Percentiles rank a stretch among this genome's conserved stretches.
Evolutionary conservation across 2,329 filamentous ascomycete species (phyloP).

Genomic region (Ceratocystis albifundus): DNA sequence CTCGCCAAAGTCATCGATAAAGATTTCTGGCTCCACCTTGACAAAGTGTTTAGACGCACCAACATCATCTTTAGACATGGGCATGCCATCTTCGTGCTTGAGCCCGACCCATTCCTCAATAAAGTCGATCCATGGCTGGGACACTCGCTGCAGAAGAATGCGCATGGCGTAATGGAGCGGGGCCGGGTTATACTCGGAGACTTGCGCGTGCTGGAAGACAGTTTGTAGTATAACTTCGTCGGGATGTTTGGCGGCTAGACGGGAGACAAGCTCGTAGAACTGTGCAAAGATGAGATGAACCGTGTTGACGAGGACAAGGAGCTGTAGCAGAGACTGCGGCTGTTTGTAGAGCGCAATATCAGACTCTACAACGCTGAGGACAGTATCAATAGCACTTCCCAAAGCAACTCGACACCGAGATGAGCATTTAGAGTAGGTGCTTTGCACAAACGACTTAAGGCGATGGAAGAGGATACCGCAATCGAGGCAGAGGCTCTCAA

Average conservation of each 20-base stretch:
- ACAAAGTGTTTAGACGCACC: constrained; percentile 47
- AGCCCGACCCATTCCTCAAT: constrained; percentile 67
- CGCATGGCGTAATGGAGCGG: constrained; percentile 53
- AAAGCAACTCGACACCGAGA: constrained; percentile 42
- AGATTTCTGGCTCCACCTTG: constrained; percentile 43
- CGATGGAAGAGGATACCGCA: constrained; percentile 39
- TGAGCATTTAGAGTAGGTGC: constrained; percentile 36
- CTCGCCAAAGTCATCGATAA: constrained; percentile 48
- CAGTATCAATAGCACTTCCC: constrained; percentile 38
- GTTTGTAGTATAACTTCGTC: constrained; percentile 53
- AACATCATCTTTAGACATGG: constrained; percentile 38
- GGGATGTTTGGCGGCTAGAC: constrained; percentile 35
- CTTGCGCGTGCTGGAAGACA: constrained; percentile 50
- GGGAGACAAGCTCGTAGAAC: constrained; percentile 41
- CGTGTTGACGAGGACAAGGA: constrained; percentile 41
- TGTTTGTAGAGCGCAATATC: constrained; percentile 37
- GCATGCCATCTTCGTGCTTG: constrained; percentile 44
- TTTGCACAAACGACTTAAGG: constrained; percentile 38
- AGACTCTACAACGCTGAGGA: constrained; percentile 40
- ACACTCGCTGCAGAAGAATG: constrained; percentile 53
- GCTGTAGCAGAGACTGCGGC: constrained; percentile 41
- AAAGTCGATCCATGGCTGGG: constrained; percentile 54
- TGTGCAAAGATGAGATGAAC: constrained; percentile 40
- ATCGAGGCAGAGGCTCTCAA: constrained; percentile 38
- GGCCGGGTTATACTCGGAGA: constrained; percentile 51